Conservation (phyloP, 768 basidiomycete genomes). For the Coprinopsis cinerea region DNA sequence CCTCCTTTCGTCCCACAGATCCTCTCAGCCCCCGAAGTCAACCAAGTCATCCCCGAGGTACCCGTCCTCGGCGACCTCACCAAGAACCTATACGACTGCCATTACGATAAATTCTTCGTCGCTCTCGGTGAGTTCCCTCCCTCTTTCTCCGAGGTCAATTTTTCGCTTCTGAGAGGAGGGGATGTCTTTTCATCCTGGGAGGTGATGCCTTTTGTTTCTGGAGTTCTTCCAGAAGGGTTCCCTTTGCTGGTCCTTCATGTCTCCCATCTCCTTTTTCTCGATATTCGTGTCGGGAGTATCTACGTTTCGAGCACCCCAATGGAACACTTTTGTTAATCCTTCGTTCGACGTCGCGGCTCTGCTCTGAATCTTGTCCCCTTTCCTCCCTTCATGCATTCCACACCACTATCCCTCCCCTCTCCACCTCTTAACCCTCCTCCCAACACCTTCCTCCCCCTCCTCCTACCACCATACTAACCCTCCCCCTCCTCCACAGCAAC, state of each 20-base stretch:
- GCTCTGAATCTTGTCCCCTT: too few species aligned
- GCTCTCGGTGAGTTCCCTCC: constrained; percentile 70
- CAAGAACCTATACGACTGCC: constrained; percentile 85
- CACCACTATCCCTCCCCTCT: too few species aligned
- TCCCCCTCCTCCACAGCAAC: constrained; percentile 46
- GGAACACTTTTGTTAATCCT: too few species aligned
- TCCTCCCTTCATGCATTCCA: too few species aligned
- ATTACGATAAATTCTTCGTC: constrained; percentile 91
- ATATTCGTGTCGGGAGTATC: too few species aligned
- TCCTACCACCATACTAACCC: not conserved
- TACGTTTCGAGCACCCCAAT: too few species aligned
- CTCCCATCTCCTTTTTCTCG: too few species aligned
- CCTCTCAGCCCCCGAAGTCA: constrained; percentile 82
- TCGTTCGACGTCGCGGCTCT: too few species aligned
- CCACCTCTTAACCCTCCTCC: not conserved
- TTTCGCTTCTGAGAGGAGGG: constrained; percentile 5
- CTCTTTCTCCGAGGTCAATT: not conserved
- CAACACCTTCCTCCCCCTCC: not conserved
- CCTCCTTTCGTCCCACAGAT: constrained; percentile 40
- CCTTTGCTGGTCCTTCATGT: too few species aligned
- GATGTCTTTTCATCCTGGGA: too few species aligned
- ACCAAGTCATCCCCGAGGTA: constrained; percentile 74
- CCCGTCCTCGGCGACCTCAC: constrained; percentile 79
- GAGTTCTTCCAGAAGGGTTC: too few species aligned
- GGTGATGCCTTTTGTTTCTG: too few species aligned